phyloP scores from a whole-genome alignment of 805 yeast species.

The Saccharomycopsis babjevae region DNA sequence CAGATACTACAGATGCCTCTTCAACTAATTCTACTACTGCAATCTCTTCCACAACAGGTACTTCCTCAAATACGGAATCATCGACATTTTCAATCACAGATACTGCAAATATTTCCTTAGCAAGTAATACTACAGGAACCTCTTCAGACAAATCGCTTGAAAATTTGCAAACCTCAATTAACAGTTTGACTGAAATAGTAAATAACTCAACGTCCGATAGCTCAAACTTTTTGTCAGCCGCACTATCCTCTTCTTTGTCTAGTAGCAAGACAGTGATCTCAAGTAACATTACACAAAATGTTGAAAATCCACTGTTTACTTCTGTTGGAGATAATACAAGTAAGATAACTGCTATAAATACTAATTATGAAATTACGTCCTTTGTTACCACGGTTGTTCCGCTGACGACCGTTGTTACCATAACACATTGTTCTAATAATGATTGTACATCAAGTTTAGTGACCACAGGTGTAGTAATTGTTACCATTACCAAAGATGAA shows the following conservation, averaged over 20 bases:
- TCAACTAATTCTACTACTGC: background rate
- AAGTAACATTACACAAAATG: background rate
- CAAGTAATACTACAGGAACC: background rate
- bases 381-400: background rate
- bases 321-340: background rate
- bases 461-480: slow-evolving; percentile 23
- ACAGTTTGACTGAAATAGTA: too few relatives aligned
- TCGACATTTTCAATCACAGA: background rate
- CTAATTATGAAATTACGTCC: background rate
- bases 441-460: slow-evolving; percentile 20
- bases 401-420: slow-evolving; percentile 24
- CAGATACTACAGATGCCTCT: background rate
- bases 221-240: background rate
- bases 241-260: background rate
- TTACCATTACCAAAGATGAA: slow-evolving; percentile 21
- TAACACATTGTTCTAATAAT: slow-evolving; percentile 22
- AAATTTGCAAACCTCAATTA: background rate
- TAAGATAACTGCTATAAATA: background rate
- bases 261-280: background rate
- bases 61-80: background rate
- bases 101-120: background rate
- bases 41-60: background rate
- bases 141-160: too few relatives aligned
- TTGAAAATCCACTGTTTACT: background rate
- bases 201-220: too few relatives aligned